Conservation (phyloP, 441 rosid species). For the Pelargonium citronellum region DNA sequence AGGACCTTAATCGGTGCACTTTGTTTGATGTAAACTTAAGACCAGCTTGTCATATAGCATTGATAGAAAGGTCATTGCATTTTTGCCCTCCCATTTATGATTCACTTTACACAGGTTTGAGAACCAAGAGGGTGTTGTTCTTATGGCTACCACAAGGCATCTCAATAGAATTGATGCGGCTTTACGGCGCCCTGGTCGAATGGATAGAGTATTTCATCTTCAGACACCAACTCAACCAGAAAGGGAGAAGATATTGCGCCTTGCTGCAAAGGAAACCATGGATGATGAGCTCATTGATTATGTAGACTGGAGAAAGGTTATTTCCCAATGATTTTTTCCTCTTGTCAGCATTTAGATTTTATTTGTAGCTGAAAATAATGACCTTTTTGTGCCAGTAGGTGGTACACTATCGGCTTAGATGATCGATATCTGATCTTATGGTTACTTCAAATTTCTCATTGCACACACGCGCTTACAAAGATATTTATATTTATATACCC, state of each 20-base stretch:
- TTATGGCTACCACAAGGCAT: slow-evolving; percentile 92
- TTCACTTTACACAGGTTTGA: slow-evolving; percentile 53
- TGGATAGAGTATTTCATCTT: slow-evolving; percentile 92
- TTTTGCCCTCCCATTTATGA: slow-evolving; percentile 12
- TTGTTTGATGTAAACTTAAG: neutral
- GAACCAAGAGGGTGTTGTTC: slow-evolving; percentile 97
- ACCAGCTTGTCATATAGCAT: slow-evolving; percentile 1
- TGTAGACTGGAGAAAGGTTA: slow-evolving; percentile 90
- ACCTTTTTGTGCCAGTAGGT: neutral
- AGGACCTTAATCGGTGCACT: neutral
- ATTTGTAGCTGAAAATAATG: neutral
- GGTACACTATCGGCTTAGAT: neutral
- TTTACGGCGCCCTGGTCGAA: slow-evolving; percentile 88
- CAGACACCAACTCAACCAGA: slow-evolving; percentile 85
- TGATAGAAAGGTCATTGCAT: slow-evolving; percentile 10
- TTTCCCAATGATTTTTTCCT: slow-evolving; percentile 12
- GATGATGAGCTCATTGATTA: slow-evolving; percentile 68
- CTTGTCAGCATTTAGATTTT: neutral
- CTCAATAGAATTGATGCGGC: slow-evolving; percentile 94
- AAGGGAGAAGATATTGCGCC: slow-evolving; percentile 77
- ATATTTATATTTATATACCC: neutral
- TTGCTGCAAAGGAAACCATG: slow-evolving; percentile 86
- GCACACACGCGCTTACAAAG: too few relatives aligned
- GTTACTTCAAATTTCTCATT: too few relatives aligned
- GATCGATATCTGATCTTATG: too few relatives aligned